Conservation (phyloP, 2,329 filamentous ascomycete genomes). For the Fusarium vanettenii region DNA sequence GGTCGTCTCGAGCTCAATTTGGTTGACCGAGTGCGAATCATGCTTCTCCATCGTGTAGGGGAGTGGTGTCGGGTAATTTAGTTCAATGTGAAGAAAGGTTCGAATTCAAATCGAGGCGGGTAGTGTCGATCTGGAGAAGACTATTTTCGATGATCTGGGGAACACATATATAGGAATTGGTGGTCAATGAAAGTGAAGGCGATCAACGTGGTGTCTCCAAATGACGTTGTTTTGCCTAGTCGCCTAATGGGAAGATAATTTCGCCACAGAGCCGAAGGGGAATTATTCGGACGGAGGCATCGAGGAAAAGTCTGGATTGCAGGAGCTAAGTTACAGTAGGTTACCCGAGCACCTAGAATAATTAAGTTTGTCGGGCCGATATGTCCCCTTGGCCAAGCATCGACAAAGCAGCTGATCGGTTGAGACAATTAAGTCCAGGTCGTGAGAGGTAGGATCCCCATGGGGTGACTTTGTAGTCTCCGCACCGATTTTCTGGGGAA, state of each 20-base stretch:
- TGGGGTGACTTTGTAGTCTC: not conserved
- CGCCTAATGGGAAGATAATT: not conserved
- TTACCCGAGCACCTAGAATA: not conserved
- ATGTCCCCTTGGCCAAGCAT: not conserved
- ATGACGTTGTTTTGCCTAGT: not conserved
- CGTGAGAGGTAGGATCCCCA: not conserved
- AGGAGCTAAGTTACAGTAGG: not conserved
- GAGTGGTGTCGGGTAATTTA: not conserved
- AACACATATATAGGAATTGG: not conserved
- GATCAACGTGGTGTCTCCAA: not conserved
- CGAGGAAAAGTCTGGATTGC: not conserved
- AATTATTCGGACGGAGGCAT: not conserved
- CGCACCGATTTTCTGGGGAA: not conserved
- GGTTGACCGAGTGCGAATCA: not conserved
- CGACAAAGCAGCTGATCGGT: not conserved
- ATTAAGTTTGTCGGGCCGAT: not conserved
- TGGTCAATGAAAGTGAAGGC: not conserved
- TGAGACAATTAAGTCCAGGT: not conserved
- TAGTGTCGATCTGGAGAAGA: not conserved
- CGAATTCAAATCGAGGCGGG: not conserved
- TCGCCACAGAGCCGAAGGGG: not conserved
- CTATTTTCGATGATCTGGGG: not conserved
- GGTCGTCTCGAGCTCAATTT: not conserved
- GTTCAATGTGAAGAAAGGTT: not conserved
- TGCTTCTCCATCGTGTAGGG: not conserved